Evolutionary conservation across 768 basidiomycete species (phyloP).

Genomic region (Amanita fuliginea): DNA sequence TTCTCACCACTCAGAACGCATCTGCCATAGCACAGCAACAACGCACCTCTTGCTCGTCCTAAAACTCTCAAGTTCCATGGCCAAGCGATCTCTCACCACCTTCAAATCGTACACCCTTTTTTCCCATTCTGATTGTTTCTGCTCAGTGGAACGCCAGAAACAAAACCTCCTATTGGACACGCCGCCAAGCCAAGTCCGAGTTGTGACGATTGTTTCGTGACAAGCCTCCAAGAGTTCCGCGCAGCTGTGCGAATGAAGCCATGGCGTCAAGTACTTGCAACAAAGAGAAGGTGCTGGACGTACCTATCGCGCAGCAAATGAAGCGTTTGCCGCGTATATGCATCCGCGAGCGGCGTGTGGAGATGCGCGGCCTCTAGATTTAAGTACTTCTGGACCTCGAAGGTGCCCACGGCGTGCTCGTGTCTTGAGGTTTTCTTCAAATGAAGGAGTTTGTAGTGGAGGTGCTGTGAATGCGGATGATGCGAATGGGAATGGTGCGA

Average conservation of each 20-base stretch:
- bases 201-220: conserved; percentile 24
- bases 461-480: conserved; percentile 14
- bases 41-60: conserved; percentile 36
- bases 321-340: conserved; percentile 30
- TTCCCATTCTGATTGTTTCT: conserved; percentile 18
- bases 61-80: conserved; percentile 32
- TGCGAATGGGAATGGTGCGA: conserved; percentile 11
- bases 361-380: conserved; percentile 50
- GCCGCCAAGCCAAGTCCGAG: conserved; percentile 40
- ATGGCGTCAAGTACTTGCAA: background rate
- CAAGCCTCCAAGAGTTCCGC: conserved; percentile 38
- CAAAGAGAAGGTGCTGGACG: background rate
- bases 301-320: conserved; percentile 35
- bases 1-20: background rate
- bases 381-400: conserved; percentile 61
- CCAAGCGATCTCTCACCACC: conserved; percentile 24
- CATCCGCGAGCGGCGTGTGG: conserved; percentile 34
- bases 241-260: conserved; percentile 24
- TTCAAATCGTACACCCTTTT: conserved; percentile 26
- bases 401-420: conserved; percentile 59
- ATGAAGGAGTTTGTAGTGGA: conserved; percentile 26
- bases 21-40: conserved; percentile 1
- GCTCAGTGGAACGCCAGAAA: conserved; percentile 22
- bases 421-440: conserved; percentile 16
- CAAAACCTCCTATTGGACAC: conserved; percentile 24